Conservation (phyloP, 1,139 yeast species). For the Taphrina wiesneri region DNA sequence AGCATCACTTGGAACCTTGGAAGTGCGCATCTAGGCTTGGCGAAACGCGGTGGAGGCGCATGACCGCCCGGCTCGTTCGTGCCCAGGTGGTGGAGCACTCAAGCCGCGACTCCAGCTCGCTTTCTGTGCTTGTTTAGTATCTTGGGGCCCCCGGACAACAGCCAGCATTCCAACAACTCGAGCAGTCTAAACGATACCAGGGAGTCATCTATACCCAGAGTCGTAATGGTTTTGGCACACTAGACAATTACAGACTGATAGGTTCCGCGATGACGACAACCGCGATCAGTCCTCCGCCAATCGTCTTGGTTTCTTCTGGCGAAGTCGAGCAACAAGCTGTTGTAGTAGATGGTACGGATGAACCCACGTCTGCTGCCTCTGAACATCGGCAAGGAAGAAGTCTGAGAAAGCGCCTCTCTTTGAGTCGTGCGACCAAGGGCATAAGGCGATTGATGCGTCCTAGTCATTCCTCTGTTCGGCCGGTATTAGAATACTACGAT, state of each 20-base stretch:
- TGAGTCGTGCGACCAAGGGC: conserved; percentile 28
- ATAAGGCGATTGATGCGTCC: conserved; percentile 23
- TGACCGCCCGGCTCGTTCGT: not conserved
- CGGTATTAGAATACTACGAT: conserved; percentile 46
- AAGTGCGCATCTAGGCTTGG: not conserved
- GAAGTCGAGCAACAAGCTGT: not conserved
- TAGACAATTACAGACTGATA: not conserved
- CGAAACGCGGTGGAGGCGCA: not conserved
- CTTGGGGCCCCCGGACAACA: not conserved
- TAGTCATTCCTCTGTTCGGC: conserved; percentile 22
- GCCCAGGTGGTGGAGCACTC: not conserved
- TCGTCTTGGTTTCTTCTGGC: not conserved
- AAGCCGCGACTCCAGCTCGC: not conserved
- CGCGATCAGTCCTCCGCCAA: conserved; percentile 1
- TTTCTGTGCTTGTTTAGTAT: not conserved
- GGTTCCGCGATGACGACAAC: conserved; percentile 11
- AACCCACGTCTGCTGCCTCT: not conserved
- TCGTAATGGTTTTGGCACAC: not conserved
- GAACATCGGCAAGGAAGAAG: conserved; percentile 11
- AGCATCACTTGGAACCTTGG: not conserved
- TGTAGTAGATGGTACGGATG: not conserved
- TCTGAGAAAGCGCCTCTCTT: conserved; percentile 18
- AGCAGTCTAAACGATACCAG: too few relatives aligned
- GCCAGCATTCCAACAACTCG: too few relatives aligned
- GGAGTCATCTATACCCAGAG: not conserved